Evolutionary conservation across 2,329 filamentous ascomycete genomes (phyloP).

Genomic region (Pyricularia sp.): DNA sequence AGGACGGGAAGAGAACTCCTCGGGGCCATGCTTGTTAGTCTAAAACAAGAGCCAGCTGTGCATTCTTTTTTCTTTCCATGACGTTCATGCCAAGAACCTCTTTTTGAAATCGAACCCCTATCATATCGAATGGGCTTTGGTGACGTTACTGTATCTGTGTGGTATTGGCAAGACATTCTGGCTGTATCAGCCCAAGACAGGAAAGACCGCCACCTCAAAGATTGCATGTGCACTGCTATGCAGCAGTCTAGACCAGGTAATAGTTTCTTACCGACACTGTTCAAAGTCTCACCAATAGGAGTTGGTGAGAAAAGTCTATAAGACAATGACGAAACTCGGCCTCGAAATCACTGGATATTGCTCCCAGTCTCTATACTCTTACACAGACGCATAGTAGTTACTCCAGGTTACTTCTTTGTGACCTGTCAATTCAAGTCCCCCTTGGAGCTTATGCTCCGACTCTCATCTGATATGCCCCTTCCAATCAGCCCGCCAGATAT

Average conservation of each 20-base stretch:
- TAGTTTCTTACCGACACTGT: background rate
- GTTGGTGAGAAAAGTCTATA: background rate
- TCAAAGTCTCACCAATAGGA: background rate
- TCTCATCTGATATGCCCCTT: background rate
- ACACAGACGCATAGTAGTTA: background rate
- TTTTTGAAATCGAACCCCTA: no score
- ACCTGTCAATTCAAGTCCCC: background rate
- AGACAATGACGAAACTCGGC: background rate
- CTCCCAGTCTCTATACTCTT: background rate
- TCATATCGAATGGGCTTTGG: background rate
- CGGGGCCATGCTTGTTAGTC: no score
- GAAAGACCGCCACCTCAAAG: background rate
- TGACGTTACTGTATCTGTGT: background rate
- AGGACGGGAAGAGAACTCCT: no score
- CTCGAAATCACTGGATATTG: background rate
- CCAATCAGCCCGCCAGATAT: background rate
- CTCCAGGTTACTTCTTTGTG: background rate
- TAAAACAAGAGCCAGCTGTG: no score
- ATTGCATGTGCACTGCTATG: background rate
- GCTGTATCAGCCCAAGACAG: background rate
- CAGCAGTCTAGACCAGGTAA: background rate
- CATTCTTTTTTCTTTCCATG: no score
- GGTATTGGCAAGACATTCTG: background rate
- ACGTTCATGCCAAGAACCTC: no score
- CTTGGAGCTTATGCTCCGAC: background rate